Conservation (phyloP, 2,329 filamentous ascomycete genomes). For the Epichloe sylvatica region DNA sequence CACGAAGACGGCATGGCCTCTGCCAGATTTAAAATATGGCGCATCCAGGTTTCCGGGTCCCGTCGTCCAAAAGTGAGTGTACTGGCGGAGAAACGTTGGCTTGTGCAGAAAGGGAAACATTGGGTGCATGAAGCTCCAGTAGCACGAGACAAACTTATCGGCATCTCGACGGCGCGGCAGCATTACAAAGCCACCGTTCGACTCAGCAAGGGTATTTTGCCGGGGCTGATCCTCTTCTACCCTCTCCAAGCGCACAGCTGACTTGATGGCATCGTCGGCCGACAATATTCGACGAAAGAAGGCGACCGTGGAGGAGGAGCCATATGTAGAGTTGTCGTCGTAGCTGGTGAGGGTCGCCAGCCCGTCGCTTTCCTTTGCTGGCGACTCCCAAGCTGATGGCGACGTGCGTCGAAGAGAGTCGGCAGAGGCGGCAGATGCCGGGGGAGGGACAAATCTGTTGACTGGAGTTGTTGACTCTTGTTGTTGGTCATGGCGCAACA, state of each 20-base stretch:
- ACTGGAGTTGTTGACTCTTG: not conserved
- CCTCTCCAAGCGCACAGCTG: not conserved
- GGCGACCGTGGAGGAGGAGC: slow-evolving; percentile 2
- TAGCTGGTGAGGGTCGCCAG: slow-evolving; percentile 2
- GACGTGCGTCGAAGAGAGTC: not conserved
- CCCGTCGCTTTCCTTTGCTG: slow-evolving; percentile 3
- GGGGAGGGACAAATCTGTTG: not conserved
- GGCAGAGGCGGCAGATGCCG: not conserved
- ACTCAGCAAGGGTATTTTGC: not conserved
- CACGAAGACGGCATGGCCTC: not conserved
- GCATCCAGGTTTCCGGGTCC: not conserved
- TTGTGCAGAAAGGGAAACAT: slow-evolving; percentile 2
- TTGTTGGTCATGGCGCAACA: not conserved
- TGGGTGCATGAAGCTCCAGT: slow-evolving; percentile 3
- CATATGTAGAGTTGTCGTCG: slow-evolving; percentile 2
- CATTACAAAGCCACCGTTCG: not conserved
- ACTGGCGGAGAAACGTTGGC: not conserved
- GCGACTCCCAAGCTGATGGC: not conserved
- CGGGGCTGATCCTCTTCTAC: not conserved
- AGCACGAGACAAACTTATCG: slow-evolving; percentile 1
- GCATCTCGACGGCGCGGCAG: not conserved
- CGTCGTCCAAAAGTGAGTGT: not conserved
- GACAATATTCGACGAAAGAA: slow-evolving; percentile 1
- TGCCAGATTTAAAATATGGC: not conserved
- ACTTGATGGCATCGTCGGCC: not conserved